phyloP scores from a whole-genome alignment of 345 rosid species.

The Eucalyptus erythrocorys region DNA sequence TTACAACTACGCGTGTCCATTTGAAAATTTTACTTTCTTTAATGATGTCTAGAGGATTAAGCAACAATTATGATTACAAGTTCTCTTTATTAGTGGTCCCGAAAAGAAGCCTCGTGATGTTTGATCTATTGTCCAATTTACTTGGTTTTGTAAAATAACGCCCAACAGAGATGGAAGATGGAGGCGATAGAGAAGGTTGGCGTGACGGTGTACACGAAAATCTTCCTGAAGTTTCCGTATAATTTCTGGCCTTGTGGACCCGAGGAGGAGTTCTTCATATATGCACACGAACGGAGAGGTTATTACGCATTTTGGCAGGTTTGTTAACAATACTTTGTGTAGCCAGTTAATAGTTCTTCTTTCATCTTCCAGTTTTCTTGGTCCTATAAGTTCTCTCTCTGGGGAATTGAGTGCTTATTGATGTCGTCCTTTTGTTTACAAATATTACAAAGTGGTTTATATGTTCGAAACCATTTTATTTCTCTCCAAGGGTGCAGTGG shows the following conservation, averaged over 20 bases:
- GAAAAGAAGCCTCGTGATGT: neutral
- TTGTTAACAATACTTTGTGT: neutral
- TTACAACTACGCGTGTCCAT: neutral
- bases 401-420: neutral
- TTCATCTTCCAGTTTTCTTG: neutral
- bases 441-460: neutral
- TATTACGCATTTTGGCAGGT: conserved; percentile 82
- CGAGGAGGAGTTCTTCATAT: conserved; percentile 86
- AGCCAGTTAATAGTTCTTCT: neutral
- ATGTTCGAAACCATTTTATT: neutral
- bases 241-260: conserved; percentile 88
- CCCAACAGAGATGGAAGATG: conserved; percentile 76
- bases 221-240: conserved; percentile 74
- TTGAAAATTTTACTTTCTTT: neutral
- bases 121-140: neutral
- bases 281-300: conserved; percentile 94
- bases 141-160: neutral
- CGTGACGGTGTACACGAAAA: conserved; percentile 90
- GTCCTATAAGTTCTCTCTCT: neutral
- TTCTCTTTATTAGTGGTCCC: neutral
- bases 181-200: conserved; percentile 81
- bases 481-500: neutral
- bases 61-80: neutral
- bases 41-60: neutral
- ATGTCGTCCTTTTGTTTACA: neutral